These are phyloP conservation scores for Pythium volutum DNA, from an alignment of 352 stramenopile genomes.

Conservation along the genomic window DNA sequence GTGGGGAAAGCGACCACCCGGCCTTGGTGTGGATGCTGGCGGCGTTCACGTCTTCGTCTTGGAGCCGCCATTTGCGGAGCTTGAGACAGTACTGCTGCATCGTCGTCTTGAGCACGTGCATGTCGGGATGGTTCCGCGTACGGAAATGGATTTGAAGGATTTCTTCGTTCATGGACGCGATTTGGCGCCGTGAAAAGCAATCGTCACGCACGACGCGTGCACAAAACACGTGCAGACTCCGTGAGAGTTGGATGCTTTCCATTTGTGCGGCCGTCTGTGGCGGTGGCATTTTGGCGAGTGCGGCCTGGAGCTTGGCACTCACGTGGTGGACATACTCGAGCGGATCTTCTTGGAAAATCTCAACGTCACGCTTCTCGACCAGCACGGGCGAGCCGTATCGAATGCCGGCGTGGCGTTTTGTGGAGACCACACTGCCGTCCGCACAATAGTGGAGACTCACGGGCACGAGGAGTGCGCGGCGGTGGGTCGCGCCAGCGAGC, in stretches of 20 bases:
- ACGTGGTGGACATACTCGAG: constrained; percentile 66
- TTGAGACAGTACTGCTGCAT: constrained; percentile 59
- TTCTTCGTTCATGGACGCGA: constrained; percentile 78
- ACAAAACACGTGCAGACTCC: constrained; percentile 68
- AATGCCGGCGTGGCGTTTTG: constrained; percentile 49
- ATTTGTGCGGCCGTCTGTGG: constrained; percentile 57
- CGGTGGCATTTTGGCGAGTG: constrained; percentile 51
- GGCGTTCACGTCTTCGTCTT: constrained; percentile 70
- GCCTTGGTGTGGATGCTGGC: constrained; percentile 42
- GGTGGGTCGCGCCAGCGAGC: constrained; percentile 36
- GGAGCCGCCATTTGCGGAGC: constrained; percentile 61
- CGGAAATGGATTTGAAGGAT: constrained; percentile 78
- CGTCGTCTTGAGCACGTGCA: constrained; percentile 62
- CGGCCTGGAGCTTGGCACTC: constrained; percentile 45
- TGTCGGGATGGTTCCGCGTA: constrained; percentile 64
- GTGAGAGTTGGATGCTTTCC: constrained; percentile 61
- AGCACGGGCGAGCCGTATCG: constrained; percentile 63
- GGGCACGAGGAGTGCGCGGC: constrained; percentile 52
- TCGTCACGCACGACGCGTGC: constrained; percentile 62
- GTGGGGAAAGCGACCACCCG: constrained; percentile 26
- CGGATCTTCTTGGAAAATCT: constrained; percentile 57
- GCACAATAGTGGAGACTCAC: constrained; percentile 66
- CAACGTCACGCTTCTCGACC: constrained; percentile 54
- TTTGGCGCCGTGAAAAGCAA: constrained; percentile 68
- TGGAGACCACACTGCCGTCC: constrained; percentile 40